phyloP scores from a whole-genome alignment of 768 basidiomycete species.

The Suillus placidus region DNA sequence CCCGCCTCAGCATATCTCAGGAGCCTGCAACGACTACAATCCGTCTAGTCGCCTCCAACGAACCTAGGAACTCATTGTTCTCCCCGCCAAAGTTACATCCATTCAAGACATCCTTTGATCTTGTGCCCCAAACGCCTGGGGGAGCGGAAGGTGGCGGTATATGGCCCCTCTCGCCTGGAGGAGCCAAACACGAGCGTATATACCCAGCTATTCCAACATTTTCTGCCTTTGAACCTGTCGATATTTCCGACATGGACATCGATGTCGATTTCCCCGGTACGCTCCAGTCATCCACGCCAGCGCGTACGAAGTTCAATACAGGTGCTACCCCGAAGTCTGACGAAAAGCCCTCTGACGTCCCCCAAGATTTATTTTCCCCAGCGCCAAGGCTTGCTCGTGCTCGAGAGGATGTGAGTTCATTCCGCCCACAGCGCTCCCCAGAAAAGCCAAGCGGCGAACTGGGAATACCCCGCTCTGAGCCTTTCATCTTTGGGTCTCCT shows the following conservation, averaged over 20 bases:
- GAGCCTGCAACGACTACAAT: slow-evolving; percentile 50
- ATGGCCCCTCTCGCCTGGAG: slow-evolving; percentile 46
- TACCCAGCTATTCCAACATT: slow-evolving; percentile 44
- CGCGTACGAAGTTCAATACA: slow-evolving; percentile 28
- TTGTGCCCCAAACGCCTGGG: slow-evolving; percentile 60
- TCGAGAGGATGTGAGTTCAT: slow-evolving; percentile 16
- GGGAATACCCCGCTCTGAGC: slow-evolving; percentile 34
- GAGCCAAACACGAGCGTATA: slow-evolving; percentile 29
- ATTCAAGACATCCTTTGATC: slow-evolving; percentile 68
- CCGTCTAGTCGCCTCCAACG: slow-evolving; percentile 43
- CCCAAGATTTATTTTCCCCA: slow-evolving; percentile 46
- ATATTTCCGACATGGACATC: slow-evolving; percentile 37
- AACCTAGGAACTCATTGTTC: slow-evolving; percentile 23
- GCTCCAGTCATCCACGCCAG: slow-evolving; percentile 22
- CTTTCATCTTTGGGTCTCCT: slow-evolving; percentile 82
- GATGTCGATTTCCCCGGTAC: slow-evolving; percentile 42
- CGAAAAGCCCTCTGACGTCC: slow-evolving; percentile 35
- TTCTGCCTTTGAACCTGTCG: slow-evolving; percentile 34
- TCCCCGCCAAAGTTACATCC: slow-evolving; percentile 69
- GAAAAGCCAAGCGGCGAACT: slow-evolving; percentile 6
- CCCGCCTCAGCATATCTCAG: slow-evolving; percentile 61
- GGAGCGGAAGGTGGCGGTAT: slow-evolving; percentile 23
- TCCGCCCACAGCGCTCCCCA: slow-evolving; percentile 21
- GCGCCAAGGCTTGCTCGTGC: slow-evolving; percentile 23
- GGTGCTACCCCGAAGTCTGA: slow-evolving; percentile 29